A percentile compares a stretch with the other conserved stretches of the same genome.
phyloP scores from a whole-genome alignment of 2,329 filamentous ascomycete species.

The Amauroascus niger region DNA sequence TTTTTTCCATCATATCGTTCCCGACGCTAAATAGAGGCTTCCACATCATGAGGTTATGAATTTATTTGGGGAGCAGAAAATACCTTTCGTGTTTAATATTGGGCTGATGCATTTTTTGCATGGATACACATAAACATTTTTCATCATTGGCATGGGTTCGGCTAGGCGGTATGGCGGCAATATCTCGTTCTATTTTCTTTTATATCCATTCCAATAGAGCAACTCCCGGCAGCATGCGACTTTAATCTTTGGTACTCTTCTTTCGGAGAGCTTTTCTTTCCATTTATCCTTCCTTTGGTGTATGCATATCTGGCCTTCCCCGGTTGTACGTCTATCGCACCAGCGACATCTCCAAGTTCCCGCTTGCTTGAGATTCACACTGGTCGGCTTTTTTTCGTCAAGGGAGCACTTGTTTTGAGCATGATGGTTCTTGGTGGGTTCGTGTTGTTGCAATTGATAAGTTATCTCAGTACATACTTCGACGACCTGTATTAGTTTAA shows the following conservation, averaged over 20 bases:
- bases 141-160: background rate
- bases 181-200: background rate
- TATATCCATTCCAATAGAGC: conserved; percentile 1
- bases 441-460: background rate
- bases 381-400: background rate
- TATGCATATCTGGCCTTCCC: no score
- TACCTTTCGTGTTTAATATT: conserved; percentile 5
- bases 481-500: background rate
- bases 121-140: background rate
- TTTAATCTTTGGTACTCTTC: background rate
- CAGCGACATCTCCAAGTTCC: no score
- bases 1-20: background rate
- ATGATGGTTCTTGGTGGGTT: background rate
- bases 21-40: background rate
- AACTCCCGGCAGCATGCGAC: background rate
- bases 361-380: background rate
- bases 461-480: background rate
- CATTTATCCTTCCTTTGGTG: no score
- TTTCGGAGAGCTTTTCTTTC: no score
- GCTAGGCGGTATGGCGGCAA: background rate
- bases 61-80: background rate
- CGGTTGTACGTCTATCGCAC: no score
- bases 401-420: background rate
- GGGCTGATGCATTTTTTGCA: background rate
- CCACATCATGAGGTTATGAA: conserved; percentile 1